Percentiles rank a stretch among this genome's conserved stretches.
Evolutionary conservation across 2,329 filamentous ascomycete genomes (phyloP).

Genomic region (Pezicula radicicola): DNA sequence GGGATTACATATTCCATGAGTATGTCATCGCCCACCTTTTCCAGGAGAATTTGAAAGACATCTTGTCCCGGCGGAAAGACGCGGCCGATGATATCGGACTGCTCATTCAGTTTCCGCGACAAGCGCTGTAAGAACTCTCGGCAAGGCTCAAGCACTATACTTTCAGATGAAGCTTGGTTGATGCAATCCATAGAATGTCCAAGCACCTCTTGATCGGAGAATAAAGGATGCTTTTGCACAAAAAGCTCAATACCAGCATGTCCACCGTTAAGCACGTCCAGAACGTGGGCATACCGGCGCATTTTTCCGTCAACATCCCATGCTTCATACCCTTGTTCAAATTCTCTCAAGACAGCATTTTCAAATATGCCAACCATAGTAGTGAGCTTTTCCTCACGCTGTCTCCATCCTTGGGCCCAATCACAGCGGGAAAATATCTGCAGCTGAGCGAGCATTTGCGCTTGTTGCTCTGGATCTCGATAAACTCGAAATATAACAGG

Average conservation of each 20-base stretch:
- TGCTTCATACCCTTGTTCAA: constrained; percentile 86
- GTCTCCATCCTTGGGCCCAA: constrained; percentile 68
- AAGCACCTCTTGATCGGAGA: constrained; percentile 68
- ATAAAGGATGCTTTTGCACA: constrained; percentile 82
- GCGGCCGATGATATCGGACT: constrained; percentile 73
- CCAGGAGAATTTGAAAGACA: constrained; percentile 75
- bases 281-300: constrained; percentile 83
- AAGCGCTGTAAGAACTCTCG: constrained; percentile 77
- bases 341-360: constrained; percentile 84
- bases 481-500: constrained; percentile 85
- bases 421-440: constrained; percentile 78
- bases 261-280: constrained; percentile 79
- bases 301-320: constrained; percentile 87
- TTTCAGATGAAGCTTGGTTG: constrained; percentile 61
- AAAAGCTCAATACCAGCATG: constrained; percentile 78
- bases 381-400: constrained; percentile 69
- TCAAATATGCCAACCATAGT: constrained; percentile 83
- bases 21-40: constrained; percentile 78
- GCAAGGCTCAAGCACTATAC: constrained; percentile 75
- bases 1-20: constrained; percentile 83
- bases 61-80: constrained; percentile 72
- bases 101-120: constrained; percentile 75
- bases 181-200: constrained; percentile 81
- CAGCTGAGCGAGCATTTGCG: constrained; percentile 82
- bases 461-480: constrained; percentile 84